Conservation (phyloP, 2,329 filamentous ascomycete species). For the Monosporascus sp. region DNA sequence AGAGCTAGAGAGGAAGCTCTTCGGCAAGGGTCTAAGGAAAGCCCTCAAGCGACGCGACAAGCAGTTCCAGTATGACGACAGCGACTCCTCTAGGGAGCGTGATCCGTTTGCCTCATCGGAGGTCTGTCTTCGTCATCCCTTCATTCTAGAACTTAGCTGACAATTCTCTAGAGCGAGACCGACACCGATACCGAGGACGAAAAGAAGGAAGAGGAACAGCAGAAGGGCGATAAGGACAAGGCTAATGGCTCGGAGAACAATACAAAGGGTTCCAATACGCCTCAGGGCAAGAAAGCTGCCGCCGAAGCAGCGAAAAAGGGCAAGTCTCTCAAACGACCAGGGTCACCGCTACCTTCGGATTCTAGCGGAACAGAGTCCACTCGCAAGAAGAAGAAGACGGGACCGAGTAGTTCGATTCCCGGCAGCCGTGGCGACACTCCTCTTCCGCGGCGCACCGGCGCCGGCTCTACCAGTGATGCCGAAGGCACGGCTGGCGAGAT, state of each 20-base stretch:
- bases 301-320: slow-evolving; percentile 46
- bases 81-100: slow-evolving; percentile 46
- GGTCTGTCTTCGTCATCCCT: slow-evolving; percentile 28
- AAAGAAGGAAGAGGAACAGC: slow-evolving; percentile 56
- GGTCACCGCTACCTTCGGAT: slow-evolving; percentile 83
- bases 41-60: slow-evolving; percentile 79
- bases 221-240: slow-evolving; percentile 53
- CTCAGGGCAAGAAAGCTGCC: slow-evolving; percentile 41
- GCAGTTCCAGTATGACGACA: slow-evolving; percentile 73
- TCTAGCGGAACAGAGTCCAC: slow-evolving; percentile 87
- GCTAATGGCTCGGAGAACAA: slow-evolving; percentile 51
- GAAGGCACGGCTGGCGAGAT: slow-evolving; percentile 66
- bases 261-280: slow-evolving; percentile 62
- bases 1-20: slow-evolving; percentile 61
- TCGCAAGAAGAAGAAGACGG: slow-evolving; percentile 68
- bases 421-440: slow-evolving; percentile 53
- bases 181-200: slow-evolving; percentile 39
- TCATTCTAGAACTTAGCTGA: slow-evolving; percentile 15
- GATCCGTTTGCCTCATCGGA: slow-evolving; percentile 51
- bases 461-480: slow-evolving; percentile 64
- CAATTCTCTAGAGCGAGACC: slow-evolving; percentile 21
- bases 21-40: slow-evolving; percentile 74
- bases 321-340: slow-evolving; percentile 71
- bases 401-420: slow-evolving; percentile 34
- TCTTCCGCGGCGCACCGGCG: slow-evolving; percentile 41